Percentiles rank a stretch among this genome's conserved stretches.
Evolutionary conservation across 2,329 filamentous ascomycete genomes (phyloP).

Genomic region (Cladosporium sp.): DNA sequence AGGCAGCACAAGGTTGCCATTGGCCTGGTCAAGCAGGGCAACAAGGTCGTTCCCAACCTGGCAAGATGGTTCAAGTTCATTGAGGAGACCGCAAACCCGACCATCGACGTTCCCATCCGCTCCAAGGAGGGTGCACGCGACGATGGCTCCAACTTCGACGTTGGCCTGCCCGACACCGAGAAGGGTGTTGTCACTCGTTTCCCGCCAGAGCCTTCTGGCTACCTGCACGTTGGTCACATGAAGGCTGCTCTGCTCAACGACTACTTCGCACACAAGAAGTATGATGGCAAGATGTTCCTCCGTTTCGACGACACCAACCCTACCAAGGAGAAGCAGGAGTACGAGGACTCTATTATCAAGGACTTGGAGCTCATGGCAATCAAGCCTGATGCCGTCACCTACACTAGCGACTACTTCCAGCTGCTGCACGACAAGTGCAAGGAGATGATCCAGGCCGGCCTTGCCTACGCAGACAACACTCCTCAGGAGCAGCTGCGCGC

Average conservation of each 20-base stretch:
- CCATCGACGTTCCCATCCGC: constrained; percentile 48
- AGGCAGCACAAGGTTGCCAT: constrained; percentile 80
- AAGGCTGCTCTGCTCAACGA: constrained; percentile 92
- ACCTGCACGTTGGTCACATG: constrained; percentile 91
- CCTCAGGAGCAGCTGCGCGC: constrained; percentile 81
- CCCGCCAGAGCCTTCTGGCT: constrained; percentile 90
- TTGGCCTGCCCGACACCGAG: constrained; percentile 76
- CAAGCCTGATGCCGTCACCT: constrained; percentile 77
- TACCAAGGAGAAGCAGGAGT: constrained; percentile 95
- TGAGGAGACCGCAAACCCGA: constrained; percentile 70
- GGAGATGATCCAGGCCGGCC: constrained; percentile 76
- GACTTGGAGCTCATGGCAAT: constrained; percentile 89
- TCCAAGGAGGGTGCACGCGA: constrained; percentile 56
- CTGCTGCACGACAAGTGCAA: constrained; percentile 82
- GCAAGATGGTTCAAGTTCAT: constrained; percentile 84
- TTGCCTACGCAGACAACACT: constrained; percentile 93
- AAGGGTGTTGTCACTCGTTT: constrained; percentile 90
- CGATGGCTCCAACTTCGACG: constrained; percentile 82
- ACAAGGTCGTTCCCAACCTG: constrained; percentile 61
- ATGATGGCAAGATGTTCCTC: constrained; percentile 83
- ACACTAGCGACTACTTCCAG: constrained; percentile 95
- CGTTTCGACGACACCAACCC: constrained; percentile 98
- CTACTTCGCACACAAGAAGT: constrained; percentile 92
- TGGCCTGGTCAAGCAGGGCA: constrained; percentile 72
- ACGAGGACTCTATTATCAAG: constrained; percentile 86